phyloP scores from a whole-genome alignment of 768 basidiomycete species.

The Boletellus emodensis region DNA sequence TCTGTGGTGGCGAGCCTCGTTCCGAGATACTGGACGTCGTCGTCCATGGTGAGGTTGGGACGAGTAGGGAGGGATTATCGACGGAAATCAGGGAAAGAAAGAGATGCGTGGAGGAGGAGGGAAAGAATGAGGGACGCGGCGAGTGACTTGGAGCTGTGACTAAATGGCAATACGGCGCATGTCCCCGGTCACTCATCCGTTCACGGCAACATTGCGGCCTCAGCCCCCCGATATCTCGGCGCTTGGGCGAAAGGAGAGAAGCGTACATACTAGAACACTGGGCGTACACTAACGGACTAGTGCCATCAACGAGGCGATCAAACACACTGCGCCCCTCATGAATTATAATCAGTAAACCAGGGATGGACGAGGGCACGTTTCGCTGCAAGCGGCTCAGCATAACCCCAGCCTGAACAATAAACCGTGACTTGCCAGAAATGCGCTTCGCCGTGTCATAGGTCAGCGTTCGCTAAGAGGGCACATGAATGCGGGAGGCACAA shows the following conservation, averaged over 20 bases:
- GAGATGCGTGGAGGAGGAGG: slow-evolving; percentile 8
- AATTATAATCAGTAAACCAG: slow-evolving; percentile 49
- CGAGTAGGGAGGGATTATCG: not conserved
- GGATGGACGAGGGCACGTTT: slow-evolving; percentile 54
- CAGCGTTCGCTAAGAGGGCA: slow-evolving; percentile 49
- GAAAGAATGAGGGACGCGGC: slow-evolving; percentile 12
- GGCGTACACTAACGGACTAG: slow-evolving; percentile 19
- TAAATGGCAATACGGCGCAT: slow-evolving; percentile 28
- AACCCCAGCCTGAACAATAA: not conserved
- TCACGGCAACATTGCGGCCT: slow-evolving; percentile 24
- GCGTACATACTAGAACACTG: slow-evolving; percentile 24
- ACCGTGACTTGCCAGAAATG: slow-evolving; percentile 68
- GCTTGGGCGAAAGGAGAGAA: not conserved
- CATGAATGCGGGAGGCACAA: not conserved
- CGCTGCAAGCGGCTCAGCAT: slow-evolving; percentile 32
- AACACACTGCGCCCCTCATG: slow-evolving; percentile 14
- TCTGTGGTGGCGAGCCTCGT: slow-evolving; percentile 31
- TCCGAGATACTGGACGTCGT: slow-evolving; percentile 61
- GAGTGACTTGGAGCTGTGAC: slow-evolving; percentile 28
- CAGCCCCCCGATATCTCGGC: slow-evolving; percentile 1
- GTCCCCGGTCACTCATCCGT: slow-evolving; percentile 20
- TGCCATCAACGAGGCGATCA: not conserved
- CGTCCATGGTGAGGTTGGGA: slow-evolving; percentile 39
- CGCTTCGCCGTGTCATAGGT: slow-evolving; percentile 89
- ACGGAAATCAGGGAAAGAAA: not conserved